A percentile compares a stretch with the other conserved stretches of the same genome.
These are phyloP conservation scores for Vanrija humicola DNA, from an alignment of 1,284 basidiomycete species.

Conservation along the genomic window DNA sequence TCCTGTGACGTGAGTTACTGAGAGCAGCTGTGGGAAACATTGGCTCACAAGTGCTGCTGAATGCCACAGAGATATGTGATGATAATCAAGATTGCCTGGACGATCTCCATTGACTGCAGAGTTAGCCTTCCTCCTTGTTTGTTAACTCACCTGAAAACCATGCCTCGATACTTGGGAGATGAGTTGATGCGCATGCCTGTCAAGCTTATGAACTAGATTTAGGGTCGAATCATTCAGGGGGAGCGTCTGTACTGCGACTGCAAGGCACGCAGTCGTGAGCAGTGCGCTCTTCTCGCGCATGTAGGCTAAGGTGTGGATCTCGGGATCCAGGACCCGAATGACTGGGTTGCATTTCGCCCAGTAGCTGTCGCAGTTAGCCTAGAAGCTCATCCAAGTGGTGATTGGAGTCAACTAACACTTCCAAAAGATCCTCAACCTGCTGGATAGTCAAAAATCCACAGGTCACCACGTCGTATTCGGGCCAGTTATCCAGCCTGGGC, in stretches of 20 bases:
- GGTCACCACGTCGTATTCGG: slow-evolving; percentile 9
- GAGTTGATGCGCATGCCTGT: slow-evolving; percentile 10
- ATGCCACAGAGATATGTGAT: slow-evolving; percentile 7
- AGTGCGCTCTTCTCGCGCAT: slow-evolving; percentile 6
- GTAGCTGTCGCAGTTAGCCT: slow-evolving; percentile 1
- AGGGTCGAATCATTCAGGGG: slow-evolving; percentile 9
- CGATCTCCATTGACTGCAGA: slow-evolving; percentile 11
- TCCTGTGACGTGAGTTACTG: slow-evolving; percentile 1
- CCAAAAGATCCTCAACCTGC: not conserved
- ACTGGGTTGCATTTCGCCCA: slow-evolving; percentile 14
- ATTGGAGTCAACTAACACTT: too few species aligned
- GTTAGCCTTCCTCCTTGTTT: too few species aligned
- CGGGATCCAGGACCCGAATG: slow-evolving; percentile 13
- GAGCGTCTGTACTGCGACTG: slow-evolving; percentile 14
- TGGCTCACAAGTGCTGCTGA: slow-evolving; percentile 13
- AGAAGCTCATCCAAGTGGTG: not conserved
- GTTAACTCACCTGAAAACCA: slow-evolving; percentile 8
- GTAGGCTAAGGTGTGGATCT: slow-evolving; percentile 11
- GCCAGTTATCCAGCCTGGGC: slow-evolving; percentile 9
- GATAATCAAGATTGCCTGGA: slow-evolving; percentile 9
- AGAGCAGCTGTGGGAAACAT: not conserved
- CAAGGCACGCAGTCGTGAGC: slow-evolving; percentile 6
- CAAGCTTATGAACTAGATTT: slow-evolving; percentile 6
- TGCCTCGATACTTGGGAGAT: slow-evolving; percentile 1
- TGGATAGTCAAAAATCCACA: not conserved